A percentile compares a stretch with the other conserved stretches of the same genome.
These are phyloP conservation scores for Lupinus albus DNA, from an alignment of 306 rosid genomes.

Conservation along the genomic window DNA sequence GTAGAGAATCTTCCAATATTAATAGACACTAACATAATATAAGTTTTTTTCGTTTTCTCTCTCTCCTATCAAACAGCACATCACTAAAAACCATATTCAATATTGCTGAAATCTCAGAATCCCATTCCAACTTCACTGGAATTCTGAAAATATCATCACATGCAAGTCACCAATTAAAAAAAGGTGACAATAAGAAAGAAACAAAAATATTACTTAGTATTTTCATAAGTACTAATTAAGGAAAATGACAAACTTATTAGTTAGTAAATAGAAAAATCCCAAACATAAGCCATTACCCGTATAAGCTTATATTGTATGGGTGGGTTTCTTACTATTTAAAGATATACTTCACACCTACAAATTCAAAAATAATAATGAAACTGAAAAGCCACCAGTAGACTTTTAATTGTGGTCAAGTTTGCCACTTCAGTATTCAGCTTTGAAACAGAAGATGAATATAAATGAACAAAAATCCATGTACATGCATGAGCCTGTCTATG, in stretches of 20 bases:
- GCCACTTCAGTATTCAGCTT: slow-evolving; percentile 24
- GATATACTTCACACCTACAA: slow-evolving; percentile 13
- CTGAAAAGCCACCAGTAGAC: slow-evolving; percentile 22
- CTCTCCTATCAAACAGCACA: slow-evolving; percentile 14
- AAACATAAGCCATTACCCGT: not conserved
- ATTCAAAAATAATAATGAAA: slow-evolving; percentile 27
- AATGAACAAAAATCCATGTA: slow-evolving; percentile 19
- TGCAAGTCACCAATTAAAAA: not conserved
- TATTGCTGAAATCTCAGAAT: not conserved
- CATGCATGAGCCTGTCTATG: slow-evolving; percentile 19
- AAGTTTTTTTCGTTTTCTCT: slow-evolving; percentile 1
- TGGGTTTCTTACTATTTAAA: slow-evolving; percentile 5
- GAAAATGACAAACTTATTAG: not conserved
- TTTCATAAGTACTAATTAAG: not conserved
- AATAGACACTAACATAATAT: slow-evolving; percentile 16
- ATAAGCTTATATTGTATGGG: not conserved
- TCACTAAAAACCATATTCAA: slow-evolving; percentile 23
- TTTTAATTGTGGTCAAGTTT: slow-evolving; percentile 30
- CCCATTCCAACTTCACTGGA: not conserved
- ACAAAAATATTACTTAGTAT: not conserved
- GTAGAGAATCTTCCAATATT: slow-evolving; percentile 20
- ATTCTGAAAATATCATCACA: slow-evolving; percentile 6
- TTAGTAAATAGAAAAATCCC: slow-evolving; percentile 14
- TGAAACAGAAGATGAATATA: slow-evolving; percentile 25
- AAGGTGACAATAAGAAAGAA: slow-evolving; percentile 23